phyloP scores from a whole-genome alignment of 768 basidiomycete species.

The Pleurotus cornucopiae region DNA sequence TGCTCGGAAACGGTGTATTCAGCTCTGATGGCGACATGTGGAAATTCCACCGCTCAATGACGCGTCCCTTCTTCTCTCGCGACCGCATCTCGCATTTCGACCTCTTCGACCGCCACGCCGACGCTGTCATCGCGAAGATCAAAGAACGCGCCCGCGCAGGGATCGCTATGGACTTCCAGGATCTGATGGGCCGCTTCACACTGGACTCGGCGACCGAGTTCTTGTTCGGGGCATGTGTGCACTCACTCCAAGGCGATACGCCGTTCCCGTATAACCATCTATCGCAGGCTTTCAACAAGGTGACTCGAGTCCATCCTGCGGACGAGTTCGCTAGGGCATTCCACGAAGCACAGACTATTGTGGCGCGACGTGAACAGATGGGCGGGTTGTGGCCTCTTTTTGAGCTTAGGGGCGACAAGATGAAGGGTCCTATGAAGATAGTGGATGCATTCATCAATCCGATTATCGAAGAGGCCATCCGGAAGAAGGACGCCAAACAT shows the following conservation, averaged over 20 bases:
- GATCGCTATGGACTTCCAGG: constrained; percentile 37
- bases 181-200: constrained; percentile 42
- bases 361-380: constrained; percentile 21
- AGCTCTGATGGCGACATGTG: constrained; percentile 52
- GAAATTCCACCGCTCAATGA: constrained; percentile 51
- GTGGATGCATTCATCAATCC: constrained; percentile 31
- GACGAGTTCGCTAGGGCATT: constrained; percentile 27
- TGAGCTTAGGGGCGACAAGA: constrained; percentile 30
- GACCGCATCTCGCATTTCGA: constrained; percentile 36
- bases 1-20: constrained; percentile 42
- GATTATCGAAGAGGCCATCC: constrained; percentile 24
- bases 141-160: constrained; percentile 24
- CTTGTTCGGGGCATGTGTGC: constrained; percentile 40
- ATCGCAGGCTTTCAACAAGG: background rate
- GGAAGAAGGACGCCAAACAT: constrained; percentile 10
- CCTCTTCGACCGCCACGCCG: constrained; percentile 34
- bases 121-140: constrained; percentile 27
- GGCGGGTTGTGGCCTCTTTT: constrained; percentile 36
- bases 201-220: constrained; percentile 53
- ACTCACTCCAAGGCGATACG: constrained; percentile 31
- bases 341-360: constrained; percentile 24
- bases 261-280: constrained; percentile 29
- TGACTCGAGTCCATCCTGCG: background rate
- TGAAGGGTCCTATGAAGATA: constrained; percentile 28
- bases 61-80: constrained; percentile 44